phyloP scores from a whole-genome alignment of 2,329 filamentous ascomycete genomes.

The Diaporthe longicolla region DNA sequence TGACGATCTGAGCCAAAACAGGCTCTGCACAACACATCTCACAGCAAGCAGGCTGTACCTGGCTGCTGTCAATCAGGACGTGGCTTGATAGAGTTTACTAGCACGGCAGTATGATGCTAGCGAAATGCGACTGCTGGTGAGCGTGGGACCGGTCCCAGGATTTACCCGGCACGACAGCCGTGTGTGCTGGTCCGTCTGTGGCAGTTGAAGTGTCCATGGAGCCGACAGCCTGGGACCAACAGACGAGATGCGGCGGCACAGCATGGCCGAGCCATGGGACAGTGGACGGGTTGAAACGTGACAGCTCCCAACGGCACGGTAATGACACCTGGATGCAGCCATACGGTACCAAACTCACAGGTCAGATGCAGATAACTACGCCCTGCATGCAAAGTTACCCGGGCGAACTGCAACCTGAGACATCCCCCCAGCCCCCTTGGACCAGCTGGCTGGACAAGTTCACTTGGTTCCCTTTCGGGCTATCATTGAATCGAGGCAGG shows the following conservation, averaged over 20 bases:
- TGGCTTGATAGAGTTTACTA: conserved; percentile 3
- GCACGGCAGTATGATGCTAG: neutral
- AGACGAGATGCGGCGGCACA: conserved; percentile 7
- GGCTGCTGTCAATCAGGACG: neutral
- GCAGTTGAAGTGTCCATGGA: neutral
- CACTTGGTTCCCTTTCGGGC: neutral
- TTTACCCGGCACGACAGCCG: neutral
- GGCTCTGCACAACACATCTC: neutral
- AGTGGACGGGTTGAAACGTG: conserved; percentile 16
- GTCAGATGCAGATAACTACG: neutral
- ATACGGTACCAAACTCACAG: neutral
- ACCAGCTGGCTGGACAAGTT: neutral
- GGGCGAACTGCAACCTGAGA: neutral
- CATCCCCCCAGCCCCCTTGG: too few relatives aligned
- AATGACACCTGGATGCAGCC: neutral
- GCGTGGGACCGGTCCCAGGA: neutral
- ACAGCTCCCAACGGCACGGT: conserved; percentile 11
- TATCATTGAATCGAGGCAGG: conserved; percentile 9
- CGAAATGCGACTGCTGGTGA: neutral
- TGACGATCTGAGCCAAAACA: neutral
- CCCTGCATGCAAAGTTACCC: neutral
- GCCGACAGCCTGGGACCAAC: conserved; percentile 20
- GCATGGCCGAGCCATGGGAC: conserved; percentile 12
- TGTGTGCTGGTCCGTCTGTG: neutral
- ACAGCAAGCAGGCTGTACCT: neutral